These are phyloP conservation scores for Diaporthe aspalathi DNA, from an alignment of 2,329 filamentous ascomycete species.

Conservation along the genomic window DNA sequence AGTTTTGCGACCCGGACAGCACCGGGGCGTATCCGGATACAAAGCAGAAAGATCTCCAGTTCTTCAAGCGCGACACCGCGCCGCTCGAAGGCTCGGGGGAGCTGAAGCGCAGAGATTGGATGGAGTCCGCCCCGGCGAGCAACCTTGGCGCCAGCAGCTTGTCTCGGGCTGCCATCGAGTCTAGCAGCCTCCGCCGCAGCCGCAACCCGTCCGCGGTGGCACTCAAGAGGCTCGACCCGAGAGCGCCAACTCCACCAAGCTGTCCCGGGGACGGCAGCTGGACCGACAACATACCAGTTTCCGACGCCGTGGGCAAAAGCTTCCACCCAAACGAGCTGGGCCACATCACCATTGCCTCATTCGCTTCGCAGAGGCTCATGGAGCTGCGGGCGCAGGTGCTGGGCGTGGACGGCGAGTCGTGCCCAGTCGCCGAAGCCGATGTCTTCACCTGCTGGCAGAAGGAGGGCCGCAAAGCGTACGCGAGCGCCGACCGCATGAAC, in stretches of 20 bases:
- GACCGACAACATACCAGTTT: not conserved
- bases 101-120: not conserved
- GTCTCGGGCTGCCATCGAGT: not conserved
- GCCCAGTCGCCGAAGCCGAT: not conserved
- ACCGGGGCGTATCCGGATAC: not conserved
- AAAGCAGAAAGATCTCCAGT: not conserved
- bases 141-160: not conserved
- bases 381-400: not conserved
- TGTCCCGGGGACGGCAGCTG: not conserved
- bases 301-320: not conserved
- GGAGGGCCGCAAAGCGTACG: not conserved
- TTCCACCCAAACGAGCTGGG: not conserved
- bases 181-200: not conserved
- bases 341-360: not conserved
- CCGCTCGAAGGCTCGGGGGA: not conserved
- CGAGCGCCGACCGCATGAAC: not conserved
- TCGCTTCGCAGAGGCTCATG: not conserved
- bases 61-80: not conserved
- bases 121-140: rapidly evolving
- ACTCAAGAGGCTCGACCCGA: not conserved
- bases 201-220: not conserved
- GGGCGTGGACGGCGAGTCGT: not conserved
- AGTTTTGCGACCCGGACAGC: not conserved
- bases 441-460: not conserved
- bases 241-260: not conserved